Conservation (phyloP, 2,329 filamentous ascomycete genomes). For the Paraphaeosphaeria sporulosa region DNA sequence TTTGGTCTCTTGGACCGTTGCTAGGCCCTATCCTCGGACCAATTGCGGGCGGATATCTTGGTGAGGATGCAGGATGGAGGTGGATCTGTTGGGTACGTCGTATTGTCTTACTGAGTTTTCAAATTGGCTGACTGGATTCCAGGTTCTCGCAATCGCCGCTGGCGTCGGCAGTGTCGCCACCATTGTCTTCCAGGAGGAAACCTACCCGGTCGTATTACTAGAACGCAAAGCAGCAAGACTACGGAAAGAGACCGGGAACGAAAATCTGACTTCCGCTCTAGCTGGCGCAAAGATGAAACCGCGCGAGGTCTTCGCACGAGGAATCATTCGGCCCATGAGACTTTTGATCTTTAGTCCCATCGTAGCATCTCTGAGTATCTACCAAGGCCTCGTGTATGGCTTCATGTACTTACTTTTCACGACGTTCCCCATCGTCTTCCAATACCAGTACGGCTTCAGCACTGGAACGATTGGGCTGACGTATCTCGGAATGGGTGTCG, state of each 20-base stretch:
- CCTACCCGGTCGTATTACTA: conserved; percentile 43
- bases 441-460: conserved; percentile 27
- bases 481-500: conserved; percentile 37
- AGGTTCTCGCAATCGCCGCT: conserved; percentile 37
- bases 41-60: conserved; percentile 26
- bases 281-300: conserved; percentile 40
- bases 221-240: conserved; percentile 39
- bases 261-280: conserved; percentile 40
- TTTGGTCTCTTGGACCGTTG: conserved; percentile 20
- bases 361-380: conserved; percentile 53
- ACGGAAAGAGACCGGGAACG: conserved; percentile 38
- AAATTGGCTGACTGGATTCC: not conserved
- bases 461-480: conserved; percentile 28
- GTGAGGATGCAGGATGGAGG: conserved; percentile 25
- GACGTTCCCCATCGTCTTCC: conserved; percentile 33
- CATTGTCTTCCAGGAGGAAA: conserved; percentile 36
- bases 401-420: conserved; percentile 42
- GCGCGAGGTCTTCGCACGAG: conserved; percentile 46
- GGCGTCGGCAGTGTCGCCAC: conserved; percentile 33
- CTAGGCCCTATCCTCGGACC: conserved; percentile 31
- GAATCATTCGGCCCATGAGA: conserved; percentile 60
- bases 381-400: conserved; percentile 52
- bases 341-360: conserved; percentile 63
- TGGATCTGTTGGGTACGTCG: conserved; percentile 21
- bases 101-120: conserved; percentile 16